A percentile compares a stretch with the other conserved stretches of the same genome.
Evolutionary conservation across 176 grass and related monocot genomes (phyloP).

Genomic region (Oryza meridionalis): DNA sequence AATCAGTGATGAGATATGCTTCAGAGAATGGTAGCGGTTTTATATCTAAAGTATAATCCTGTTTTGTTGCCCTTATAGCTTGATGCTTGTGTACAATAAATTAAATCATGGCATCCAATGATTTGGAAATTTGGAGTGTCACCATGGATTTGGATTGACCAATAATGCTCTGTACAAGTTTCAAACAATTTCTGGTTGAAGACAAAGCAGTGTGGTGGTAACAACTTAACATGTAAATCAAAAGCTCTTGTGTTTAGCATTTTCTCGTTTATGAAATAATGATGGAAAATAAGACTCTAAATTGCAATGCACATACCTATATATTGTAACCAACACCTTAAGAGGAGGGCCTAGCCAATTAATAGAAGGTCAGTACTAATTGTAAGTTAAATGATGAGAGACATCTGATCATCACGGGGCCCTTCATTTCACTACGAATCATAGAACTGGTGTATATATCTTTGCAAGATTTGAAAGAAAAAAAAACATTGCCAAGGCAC

Average conservation of each 20-base stretch:
- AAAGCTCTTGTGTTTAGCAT: neutral
- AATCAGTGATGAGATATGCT: slow-evolving; percentile 70
- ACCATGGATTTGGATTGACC: neutral
- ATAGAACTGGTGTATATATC: neutral
- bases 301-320: neutral
- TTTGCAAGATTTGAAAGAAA: neutral
- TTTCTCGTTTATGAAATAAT: neutral
- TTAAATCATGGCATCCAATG: neutral
- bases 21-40: neutral
- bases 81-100: slow-evolving; percentile 45
- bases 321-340: neutral
- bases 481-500: neutral
- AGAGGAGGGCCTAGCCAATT: neutral
- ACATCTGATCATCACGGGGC: neutral
- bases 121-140: neutral
- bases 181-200: neutral
- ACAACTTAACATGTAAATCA: neutral
- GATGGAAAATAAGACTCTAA: neutral
- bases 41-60: slow-evolving; percentile 11
- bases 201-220: neutral
- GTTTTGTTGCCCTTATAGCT: neutral
- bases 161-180: neutral
- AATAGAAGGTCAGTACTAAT: neutral
- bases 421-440: neutral
- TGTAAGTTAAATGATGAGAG: too few species aligned